A percentile compares a stretch with the other conserved stretches of the same genome.
phyloP scores from a whole-genome alignment of 306 rosid genomes.

The Pterocarpus macrocarpus region DNA sequence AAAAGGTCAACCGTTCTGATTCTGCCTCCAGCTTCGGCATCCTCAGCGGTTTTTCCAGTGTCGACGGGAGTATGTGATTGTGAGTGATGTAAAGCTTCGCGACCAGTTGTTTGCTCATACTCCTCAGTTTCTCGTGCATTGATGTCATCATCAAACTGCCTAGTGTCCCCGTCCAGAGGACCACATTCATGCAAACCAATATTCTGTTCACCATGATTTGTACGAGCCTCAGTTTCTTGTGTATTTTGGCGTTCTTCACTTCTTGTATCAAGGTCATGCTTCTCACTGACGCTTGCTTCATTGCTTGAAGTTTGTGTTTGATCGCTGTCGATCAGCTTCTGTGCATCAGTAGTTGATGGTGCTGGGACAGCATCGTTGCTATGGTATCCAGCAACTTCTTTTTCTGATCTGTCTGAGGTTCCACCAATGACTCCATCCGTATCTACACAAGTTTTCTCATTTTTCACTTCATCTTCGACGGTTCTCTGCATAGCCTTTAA shows the following conservation, averaged over 20 bases:
- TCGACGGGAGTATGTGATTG: slow-evolving; percentile 49
- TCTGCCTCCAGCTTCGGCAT: slow-evolving; percentile 64
- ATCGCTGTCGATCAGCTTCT: no score
- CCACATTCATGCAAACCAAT: slow-evolving; percentile 61
- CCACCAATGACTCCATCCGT: slow-evolving; percentile 59
- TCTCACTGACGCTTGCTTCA: no score
- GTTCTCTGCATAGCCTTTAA: slow-evolving; percentile 91
- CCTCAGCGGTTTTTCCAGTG: slow-evolving; percentile 62
- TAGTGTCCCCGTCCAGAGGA: slow-evolving; percentile 66
- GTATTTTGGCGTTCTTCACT: no score
- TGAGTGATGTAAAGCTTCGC: slow-evolving; percentile 54
- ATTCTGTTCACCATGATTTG: slow-evolving; percentile 57
- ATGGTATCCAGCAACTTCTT: slow-evolving; percentile 54
- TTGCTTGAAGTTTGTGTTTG: no score
- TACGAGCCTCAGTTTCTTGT: slow-evolving; percentile 69
- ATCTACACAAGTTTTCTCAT: slow-evolving; percentile 78
- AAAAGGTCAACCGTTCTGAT: slow-evolving; percentile 81
- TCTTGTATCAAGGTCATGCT: no score
- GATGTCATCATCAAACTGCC: slow-evolving; percentile 78
- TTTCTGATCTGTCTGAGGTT: slow-evolving; percentile 47
- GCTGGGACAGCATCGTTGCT: no score
- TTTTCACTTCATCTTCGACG: slow-evolving; percentile 89
- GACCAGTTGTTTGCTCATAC: slow-evolving; percentile 55
- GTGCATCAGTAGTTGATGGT: no score
- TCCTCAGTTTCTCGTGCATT: slow-evolving; percentile 13